Evolutionary conservation across 2,329 filamentous ascomycete genomes (phyloP).

Genomic region (Verticillium klebahnii): DNA sequence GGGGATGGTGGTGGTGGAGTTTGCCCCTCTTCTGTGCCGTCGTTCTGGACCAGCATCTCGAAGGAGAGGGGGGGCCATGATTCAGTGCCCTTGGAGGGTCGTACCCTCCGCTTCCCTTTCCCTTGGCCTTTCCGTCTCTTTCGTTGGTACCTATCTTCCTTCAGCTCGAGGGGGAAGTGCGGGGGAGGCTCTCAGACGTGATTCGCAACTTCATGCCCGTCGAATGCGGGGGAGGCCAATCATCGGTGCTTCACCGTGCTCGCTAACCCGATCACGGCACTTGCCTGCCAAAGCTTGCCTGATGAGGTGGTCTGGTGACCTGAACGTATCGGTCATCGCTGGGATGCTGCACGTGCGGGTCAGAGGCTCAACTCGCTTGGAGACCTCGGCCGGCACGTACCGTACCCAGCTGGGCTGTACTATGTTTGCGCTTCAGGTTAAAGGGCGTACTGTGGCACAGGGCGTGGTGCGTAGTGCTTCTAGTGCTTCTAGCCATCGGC

Average conservation of each 20-base stretch:
- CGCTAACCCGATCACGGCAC: background rate
- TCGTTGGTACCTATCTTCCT: no score
- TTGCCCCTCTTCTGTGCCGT: background rate
- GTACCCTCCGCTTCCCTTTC: background rate
- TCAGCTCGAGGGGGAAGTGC: background rate
- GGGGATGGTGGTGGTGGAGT: background rate
- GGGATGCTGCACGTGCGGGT: background rate
- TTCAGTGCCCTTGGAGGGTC: background rate
- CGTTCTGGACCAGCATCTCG: background rate
- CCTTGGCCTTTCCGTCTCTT: background rate
- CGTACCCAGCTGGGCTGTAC: background rate
- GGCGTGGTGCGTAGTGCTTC: no score
- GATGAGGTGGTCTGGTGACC: background rate
- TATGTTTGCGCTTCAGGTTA: background rate
- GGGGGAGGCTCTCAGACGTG: background rate
- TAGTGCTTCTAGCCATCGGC: no score
- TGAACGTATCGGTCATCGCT: background rate
- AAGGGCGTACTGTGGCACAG: no score
- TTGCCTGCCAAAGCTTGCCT: background rate
- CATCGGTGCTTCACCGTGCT: background rate
- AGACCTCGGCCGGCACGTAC: background rate
- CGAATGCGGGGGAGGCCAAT: conserved; percentile 2
- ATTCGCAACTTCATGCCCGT: background rate
- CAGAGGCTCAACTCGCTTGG: background rate
- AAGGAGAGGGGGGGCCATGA: background rate